These are phyloP conservation scores for Boletus subcaerulescens DNA, from an alignment of 768 basidiomycete species.

Conservation along the genomic window DNA sequence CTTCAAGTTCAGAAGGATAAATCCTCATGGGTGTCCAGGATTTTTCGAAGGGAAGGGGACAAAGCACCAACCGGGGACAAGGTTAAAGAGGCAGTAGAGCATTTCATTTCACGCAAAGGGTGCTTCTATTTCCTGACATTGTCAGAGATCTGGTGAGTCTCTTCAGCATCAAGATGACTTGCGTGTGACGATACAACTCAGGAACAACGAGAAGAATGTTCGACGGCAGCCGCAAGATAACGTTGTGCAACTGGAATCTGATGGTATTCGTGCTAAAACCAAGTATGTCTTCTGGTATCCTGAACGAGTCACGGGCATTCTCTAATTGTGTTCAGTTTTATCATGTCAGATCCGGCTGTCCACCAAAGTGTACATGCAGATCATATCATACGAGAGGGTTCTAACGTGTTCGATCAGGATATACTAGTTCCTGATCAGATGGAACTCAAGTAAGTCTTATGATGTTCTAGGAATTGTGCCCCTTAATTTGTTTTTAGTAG, in stretches of 20 bases:
- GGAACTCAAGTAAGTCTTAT: background rate
- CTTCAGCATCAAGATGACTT: background rate
- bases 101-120: background rate
- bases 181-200: background rate
- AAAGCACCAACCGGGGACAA: background rate
- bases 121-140: background rate
- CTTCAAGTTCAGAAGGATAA: background rate
- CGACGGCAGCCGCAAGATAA: background rate
- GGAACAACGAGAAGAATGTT: background rate
- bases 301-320: no score
- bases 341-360: no score
- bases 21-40: background rate
- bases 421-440: no score
- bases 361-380: no score
- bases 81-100: background rate
- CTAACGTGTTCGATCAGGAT: no score
- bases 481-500: background rate
- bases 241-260: background rate
- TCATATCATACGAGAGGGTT: no score
- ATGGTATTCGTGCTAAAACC: background rate
- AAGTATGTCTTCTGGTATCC: background rate
- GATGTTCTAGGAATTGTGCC: background rate
- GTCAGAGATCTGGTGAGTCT: constrained; percentile 1
- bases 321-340: no score
- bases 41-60: background rate